phyloP scores from a whole-genome alignment of 495 filamentous ascomycete species.

The Aspergillus egyptiacus region DNA sequence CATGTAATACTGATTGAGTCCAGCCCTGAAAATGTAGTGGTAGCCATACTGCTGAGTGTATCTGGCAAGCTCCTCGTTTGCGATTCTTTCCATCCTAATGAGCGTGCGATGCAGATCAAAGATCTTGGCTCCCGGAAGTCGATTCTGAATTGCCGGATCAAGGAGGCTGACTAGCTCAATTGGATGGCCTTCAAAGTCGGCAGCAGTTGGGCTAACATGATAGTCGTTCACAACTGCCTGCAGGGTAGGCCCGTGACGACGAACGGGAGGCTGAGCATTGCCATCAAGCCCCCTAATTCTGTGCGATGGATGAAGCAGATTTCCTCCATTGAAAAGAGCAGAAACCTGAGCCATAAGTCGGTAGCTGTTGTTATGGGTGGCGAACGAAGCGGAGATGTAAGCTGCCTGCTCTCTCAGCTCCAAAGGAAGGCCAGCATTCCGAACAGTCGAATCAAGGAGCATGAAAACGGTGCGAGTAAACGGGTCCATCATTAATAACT shows the following conservation, averaged over 20 bases:
- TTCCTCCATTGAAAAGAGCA: slow-evolving; percentile 12
- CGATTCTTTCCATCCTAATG: slow-evolving; percentile 13
- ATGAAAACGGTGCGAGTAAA: background rate
- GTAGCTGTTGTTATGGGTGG: slow-evolving; percentile 10
- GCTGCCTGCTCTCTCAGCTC: slow-evolving; percentile 12
- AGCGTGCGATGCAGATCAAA: slow-evolving; percentile 15
- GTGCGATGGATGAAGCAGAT: slow-evolving; percentile 17
- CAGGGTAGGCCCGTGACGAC: slow-evolving; percentile 9
- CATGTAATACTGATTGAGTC: slow-evolving; percentile 21
- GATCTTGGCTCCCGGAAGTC: slow-evolving; percentile 1
- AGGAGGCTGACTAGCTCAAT: slow-evolving; percentile 19
- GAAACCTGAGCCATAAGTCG: slow-evolving; percentile 22
- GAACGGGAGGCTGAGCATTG: slow-evolving; percentile 9
- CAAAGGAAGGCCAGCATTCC: slow-evolving; percentile 1
- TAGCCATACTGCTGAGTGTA: slow-evolving; percentile 18
- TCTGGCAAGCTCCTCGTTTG: slow-evolving; percentile 18
- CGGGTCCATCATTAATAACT: background rate
- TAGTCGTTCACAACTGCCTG: slow-evolving; percentile 10
- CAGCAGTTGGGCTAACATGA: slow-evolving; percentile 13
- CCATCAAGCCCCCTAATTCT: background rate
- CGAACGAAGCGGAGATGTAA: slow-evolving; percentile 13
- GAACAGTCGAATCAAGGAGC: slow-evolving; percentile 3
- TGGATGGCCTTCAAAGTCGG: slow-evolving; percentile 22
- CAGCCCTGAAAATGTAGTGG: slow-evolving; percentile 22
- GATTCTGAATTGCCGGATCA: slow-evolving; percentile 10